Evolutionary conservation across 345 rosid genomes (phyloP).

Genomic region (Capsella bursapastoris): DNA sequence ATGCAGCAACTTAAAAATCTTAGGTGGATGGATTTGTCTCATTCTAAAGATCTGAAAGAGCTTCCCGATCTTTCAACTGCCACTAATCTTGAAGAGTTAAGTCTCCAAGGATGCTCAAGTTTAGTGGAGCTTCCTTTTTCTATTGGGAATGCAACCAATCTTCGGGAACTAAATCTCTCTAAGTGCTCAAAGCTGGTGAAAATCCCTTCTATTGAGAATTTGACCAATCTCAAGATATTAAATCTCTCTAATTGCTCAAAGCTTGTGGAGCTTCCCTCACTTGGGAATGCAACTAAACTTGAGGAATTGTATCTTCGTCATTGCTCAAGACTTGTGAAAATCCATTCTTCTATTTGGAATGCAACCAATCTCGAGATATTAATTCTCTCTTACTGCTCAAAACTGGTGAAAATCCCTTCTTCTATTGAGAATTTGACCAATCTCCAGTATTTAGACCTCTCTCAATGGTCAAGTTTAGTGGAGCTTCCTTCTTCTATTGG

Average conservation of each 20-base stretch:
- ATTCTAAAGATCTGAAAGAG: neutral
- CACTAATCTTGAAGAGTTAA: neutral
- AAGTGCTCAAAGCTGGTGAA: no score
- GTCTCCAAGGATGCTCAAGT: conserved; percentile 29
- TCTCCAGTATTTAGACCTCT: neutral
- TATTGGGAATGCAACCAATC: neutral
- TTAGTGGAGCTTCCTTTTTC: neutral
- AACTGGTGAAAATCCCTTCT: no score
- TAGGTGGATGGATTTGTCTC: neutral
- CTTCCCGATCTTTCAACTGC: conserved; percentile 21
- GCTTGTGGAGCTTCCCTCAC: no score
- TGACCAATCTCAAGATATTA: no score
- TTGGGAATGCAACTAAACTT: no score
- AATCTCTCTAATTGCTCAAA: no score
- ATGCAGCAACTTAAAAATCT: conserved; percentile 27
- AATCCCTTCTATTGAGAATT: no score
- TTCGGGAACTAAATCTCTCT: fast-evolving
- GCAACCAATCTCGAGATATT: no score
- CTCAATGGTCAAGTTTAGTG: neutral
- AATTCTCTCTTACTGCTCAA: neutral
- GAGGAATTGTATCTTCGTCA: no score
- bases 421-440: neutral
- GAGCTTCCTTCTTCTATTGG: neutral
- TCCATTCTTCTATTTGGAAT: no score
- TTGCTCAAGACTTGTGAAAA: no score